Conservation (phyloP, 305 asterid genomes). For the Euphrasia arctica region DNA sequence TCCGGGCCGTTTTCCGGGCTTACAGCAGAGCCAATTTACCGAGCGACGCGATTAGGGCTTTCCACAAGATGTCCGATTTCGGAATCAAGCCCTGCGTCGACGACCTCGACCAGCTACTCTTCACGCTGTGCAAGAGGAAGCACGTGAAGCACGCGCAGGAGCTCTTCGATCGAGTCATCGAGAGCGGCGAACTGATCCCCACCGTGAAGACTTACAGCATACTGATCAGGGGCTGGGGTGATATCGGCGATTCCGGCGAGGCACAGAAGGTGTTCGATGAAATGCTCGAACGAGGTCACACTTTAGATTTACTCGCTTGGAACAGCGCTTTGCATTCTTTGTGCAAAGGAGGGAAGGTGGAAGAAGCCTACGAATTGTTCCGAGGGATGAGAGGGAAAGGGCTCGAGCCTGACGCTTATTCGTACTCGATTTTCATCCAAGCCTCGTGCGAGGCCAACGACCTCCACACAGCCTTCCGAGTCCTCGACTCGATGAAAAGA, state of each 20-base stretch:
- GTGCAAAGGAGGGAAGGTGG: slow-evolving; percentile 72
- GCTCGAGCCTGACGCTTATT: slow-evolving; percentile 73
- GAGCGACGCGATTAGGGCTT: slow-evolving; percentile 83
- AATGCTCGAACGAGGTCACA: slow-evolving; percentile 65
- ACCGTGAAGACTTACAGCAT: slow-evolving; percentile 73
- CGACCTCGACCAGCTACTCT: slow-evolving; percentile 74
- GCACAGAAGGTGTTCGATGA: slow-evolving; percentile 72
- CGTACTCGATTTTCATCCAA: slow-evolving; percentile 69
- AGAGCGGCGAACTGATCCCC: slow-evolving; percentile 38
- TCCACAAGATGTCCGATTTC: slow-evolving; percentile 74
- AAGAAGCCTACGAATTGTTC: slow-evolving; percentile 63
- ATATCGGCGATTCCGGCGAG: slow-evolving; percentile 40
- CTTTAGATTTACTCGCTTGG: slow-evolving; percentile 71
- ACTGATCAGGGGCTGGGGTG: slow-evolving; percentile 86
- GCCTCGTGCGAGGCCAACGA: slow-evolving; percentile 58
- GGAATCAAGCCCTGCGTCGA: slow-evolving; percentile 58
- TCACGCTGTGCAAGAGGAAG: slow-evolving; percentile 61
- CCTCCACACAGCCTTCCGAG: slow-evolving; percentile 60
- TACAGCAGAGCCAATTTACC: slow-evolving; percentile 80
- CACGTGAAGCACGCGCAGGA: slow-evolving; percentile 68
- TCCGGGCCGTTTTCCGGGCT: slow-evolving; percentile 69
- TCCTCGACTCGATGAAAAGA: slow-evolving; percentile 72
- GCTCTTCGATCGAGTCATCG: slow-evolving; percentile 58
- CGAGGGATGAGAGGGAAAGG: slow-evolving; percentile 52
- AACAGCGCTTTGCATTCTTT: slow-evolving; percentile 63